phyloP scores from a whole-genome alignment of 495 filamentous ascomycete genomes.

The Apodospora peruviana region DNA sequence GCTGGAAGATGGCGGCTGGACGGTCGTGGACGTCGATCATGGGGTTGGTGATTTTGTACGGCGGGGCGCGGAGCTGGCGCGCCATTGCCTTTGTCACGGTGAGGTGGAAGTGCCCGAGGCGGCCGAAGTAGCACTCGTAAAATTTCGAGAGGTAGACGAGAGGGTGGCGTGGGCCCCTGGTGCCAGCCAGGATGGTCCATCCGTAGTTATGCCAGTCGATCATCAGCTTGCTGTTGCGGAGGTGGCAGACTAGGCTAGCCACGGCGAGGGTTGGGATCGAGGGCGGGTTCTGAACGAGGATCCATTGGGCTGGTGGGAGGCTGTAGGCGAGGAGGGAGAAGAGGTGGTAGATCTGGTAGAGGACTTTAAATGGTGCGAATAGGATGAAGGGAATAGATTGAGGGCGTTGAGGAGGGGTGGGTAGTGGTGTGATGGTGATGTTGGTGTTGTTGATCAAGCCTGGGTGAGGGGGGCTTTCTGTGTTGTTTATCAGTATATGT shows the following conservation, averaged over 20 bases:
- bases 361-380: slow-evolving; percentile 76
- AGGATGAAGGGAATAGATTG: slow-evolving; percentile 54
- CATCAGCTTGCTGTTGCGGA: slow-evolving; percentile 75
- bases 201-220: slow-evolving; percentile 99
- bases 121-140: slow-evolving; percentile 70
- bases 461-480: slow-evolving; percentile 57
- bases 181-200: slow-evolving; percentile 78
- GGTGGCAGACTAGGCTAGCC: slow-evolving; percentile 62
- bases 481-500: slow-evolving; percentile 18
- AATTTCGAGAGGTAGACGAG: slow-evolving; percentile 67
- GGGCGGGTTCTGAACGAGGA: slow-evolving; percentile 91
- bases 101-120: slow-evolving; percentile 66
- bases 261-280: slow-evolving; percentile 86
- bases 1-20: slow-evolving; percentile 75
- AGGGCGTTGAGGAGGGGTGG: slow-evolving; percentile 25
- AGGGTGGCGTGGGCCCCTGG: slow-evolving; percentile 64
- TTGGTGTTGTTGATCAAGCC: slow-evolving; percentile 58
- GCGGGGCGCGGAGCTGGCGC: slow-evolving; percentile 54
- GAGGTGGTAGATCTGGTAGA: slow-evolving; percentile 70
- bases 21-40: slow-evolving; percentile 79
- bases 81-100: slow-evolving; percentile 89
- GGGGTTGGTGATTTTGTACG: slow-evolving; percentile 57
- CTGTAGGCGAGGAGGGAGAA: slow-evolving; percentile 66
- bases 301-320: slow-evolving; percentile 67
- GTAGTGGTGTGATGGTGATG: slow-evolving; percentile 50